These are phyloP conservation scores for Knoxdaviesia capensis DNA, from an alignment of 2,329 filamentous ascomycete species.

Conservation along the genomic window DNA sequence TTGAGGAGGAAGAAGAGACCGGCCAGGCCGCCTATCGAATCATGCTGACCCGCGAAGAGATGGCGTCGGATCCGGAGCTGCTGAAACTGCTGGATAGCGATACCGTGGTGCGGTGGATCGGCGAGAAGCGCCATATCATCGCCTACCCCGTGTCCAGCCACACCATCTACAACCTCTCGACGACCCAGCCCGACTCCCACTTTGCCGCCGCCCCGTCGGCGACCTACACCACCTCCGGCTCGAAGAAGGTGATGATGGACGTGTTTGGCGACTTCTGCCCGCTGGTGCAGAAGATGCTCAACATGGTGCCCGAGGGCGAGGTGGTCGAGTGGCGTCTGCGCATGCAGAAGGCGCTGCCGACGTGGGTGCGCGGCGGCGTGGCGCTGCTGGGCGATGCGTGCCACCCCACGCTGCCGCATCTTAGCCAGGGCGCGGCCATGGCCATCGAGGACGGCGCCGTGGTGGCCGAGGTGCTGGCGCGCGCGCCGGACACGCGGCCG, in stretches of 20 bases:
- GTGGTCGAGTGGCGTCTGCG: slow-evolving; percentile 46
- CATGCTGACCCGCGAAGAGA: slow-evolving; percentile 48
- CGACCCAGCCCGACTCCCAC: slow-evolving; percentile 39
- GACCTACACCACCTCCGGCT: slow-evolving; percentile 43
- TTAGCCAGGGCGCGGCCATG: slow-evolving; percentile 47
- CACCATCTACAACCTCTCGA: slow-evolving; percentile 43
- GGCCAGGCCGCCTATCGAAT: slow-evolving; percentile 64
- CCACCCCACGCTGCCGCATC: slow-evolving; percentile 47
- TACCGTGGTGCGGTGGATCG: slow-evolving; percentile 55
- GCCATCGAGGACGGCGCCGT: slow-evolving; percentile 47
- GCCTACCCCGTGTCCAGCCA: slow-evolving; percentile 54
- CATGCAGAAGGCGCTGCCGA: slow-evolving; percentile 32
- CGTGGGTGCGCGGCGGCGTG: slow-evolving; percentile 35
- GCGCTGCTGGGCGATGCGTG: slow-evolving; percentile 43
- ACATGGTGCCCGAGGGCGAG: slow-evolving; percentile 38
- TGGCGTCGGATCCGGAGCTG: slow-evolving; percentile 46
- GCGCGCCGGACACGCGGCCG: slow-evolving; percentile 15
- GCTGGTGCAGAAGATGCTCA: slow-evolving; percentile 34
- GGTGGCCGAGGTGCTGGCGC: slow-evolving; percentile 29
- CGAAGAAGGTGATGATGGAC: slow-evolving; percentile 39
- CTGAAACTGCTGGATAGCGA: slow-evolving; percentile 46
- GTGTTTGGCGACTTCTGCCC: slow-evolving; percentile 42
- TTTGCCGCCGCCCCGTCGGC: slow-evolving; percentile 35
- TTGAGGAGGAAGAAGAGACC: slow-evolving; percentile 42
- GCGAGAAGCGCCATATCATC: slow-evolving; percentile 55